phyloP scores from a whole-genome alignment of 2,329 filamentous ascomycete species.

The Alternaria conjuncta region DNA sequence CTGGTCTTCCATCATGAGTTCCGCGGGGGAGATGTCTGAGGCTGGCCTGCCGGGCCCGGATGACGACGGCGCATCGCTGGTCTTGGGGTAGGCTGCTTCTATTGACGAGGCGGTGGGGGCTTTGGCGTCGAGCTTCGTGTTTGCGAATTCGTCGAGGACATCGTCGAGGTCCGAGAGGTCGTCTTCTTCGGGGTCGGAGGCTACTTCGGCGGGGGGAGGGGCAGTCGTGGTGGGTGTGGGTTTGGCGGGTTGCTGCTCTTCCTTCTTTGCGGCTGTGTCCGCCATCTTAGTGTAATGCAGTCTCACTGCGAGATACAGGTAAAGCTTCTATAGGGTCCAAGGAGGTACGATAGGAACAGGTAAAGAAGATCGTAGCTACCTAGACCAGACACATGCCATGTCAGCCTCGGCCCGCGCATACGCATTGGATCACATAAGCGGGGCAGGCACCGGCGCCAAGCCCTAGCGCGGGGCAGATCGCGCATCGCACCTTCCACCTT shows the following conservation, averaged over 20 bases:
- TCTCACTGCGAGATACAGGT: neutral
- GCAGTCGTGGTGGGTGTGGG: slow-evolving; percentile 15
- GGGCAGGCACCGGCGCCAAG: slow-evolving; percentile 12
- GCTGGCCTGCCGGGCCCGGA: slow-evolving; percentile 50
- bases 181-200: slow-evolving; percentile 90
- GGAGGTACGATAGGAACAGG: slow-evolving; percentile 2
- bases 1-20: slow-evolving; percentile 41
- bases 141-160: slow-evolving; percentile 88
- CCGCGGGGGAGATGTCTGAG: slow-evolving; percentile 37
- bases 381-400: slow-evolving; percentile 3
- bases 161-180: slow-evolving; percentile 93
- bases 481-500: slow-evolving; percentile 10
- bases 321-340: neutral
- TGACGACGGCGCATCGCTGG: slow-evolving; percentile 45
- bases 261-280: slow-evolving; percentile 26
- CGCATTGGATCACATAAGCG: slow-evolving; percentile 17
- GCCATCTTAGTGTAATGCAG: slow-evolving; percentile 17
- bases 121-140: slow-evolving; percentile 64
- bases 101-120: slow-evolving; percentile 34
- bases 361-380: neutral
- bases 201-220: slow-evolving; percentile 46
- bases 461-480: slow-evolving; percentile 28
- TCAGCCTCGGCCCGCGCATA: slow-evolving; percentile 34
- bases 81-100: slow-evolving; percentile 39
- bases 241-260: slow-evolving; percentile 22